phyloP scores from a whole-genome alignment of 2,329 filamentous ascomycete species.

The Colletotrichum sp. region DNA sequence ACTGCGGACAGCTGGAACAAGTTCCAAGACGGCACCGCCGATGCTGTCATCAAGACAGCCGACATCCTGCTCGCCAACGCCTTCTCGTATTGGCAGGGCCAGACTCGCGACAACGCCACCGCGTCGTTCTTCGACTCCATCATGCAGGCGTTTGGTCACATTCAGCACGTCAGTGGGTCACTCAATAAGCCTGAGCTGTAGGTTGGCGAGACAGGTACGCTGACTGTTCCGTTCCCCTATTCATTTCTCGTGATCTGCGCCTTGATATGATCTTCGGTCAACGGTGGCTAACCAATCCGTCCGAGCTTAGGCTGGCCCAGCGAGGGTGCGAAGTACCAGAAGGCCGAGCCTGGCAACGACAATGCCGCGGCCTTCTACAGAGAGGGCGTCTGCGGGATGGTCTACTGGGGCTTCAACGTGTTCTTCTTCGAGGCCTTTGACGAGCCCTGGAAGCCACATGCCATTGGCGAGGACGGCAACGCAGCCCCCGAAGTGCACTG shows the following conservation, averaged over 20 bases:
- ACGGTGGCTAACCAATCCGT: neutral
- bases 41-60: conserved; percentile 63
- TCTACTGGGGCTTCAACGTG: conserved; percentile 70
- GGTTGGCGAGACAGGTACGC: conserved; percentile 65
- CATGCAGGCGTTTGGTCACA: conserved; percentile 65
- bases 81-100: conserved; percentile 77
- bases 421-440: conserved; percentile 80
- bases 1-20: conserved; percentile 79
- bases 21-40: conserved; percentile 70
- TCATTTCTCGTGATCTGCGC: neutral
- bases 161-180: conserved; percentile 61
- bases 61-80: conserved; percentile 71
- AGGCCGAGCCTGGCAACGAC: conserved; percentile 62
- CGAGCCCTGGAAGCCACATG: conserved; percentile 73
- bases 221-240: neutral
- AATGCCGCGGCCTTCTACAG: conserved; percentile 67
- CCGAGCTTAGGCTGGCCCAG: conserved; percentile 59
- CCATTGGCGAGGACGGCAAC: conserved; percentile 66
- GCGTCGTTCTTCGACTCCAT: conserved; percentile 72
- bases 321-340: conserved; percentile 66
- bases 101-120: conserved; percentile 57
- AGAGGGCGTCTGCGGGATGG: conserved; percentile 66
- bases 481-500: conserved; percentile 70
- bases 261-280: neutral
- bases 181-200: conserved; percentile 66